phyloP scores from a whole-genome alignment of 371 early-diverging fungal genomes.

The Circinella minor region DNA sequence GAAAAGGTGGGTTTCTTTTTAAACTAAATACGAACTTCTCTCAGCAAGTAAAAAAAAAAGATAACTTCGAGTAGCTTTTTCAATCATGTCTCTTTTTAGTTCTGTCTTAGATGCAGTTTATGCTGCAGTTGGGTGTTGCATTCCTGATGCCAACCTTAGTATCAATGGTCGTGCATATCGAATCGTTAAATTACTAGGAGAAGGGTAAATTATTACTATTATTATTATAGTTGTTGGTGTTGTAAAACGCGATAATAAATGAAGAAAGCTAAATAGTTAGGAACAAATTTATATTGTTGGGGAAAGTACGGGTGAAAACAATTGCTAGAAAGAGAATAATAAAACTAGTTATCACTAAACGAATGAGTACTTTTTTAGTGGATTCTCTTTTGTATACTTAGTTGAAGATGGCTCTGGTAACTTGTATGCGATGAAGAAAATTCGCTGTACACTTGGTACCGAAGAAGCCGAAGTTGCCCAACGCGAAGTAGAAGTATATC shows the following conservation, averaged over 20 bases:
- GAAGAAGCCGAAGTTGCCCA: slow-evolving; percentile 63
- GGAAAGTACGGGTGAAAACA: no score
- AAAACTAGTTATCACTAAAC: neutral
- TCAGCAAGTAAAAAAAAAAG: no score
- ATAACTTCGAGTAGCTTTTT: neutral
- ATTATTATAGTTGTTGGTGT: no score
- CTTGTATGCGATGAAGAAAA: slow-evolving; percentile 71
- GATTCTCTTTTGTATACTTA: slow-evolving; percentile 78
- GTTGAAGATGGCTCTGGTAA: slow-evolving; percentile 63
- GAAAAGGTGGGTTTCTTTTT: neutral
- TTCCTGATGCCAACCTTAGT: slow-evolving; percentile 61
- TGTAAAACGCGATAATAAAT: no score
- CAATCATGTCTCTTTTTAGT: slow-evolving; percentile 33
- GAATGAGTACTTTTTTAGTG: slow-evolving; percentile 44
- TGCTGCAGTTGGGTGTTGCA: slow-evolving; percentile 50
- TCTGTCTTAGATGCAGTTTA: slow-evolving; percentile 47
- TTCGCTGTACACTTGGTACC: slow-evolving; percentile 67
- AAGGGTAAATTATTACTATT: slow-evolving; percentile 58
- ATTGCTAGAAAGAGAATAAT: neutral
- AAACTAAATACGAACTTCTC: no score
- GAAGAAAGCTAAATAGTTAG: no score
- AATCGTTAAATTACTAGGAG: slow-evolving; percentile 70
- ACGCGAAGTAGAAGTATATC: slow-evolving; percentile 70
- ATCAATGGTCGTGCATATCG: slow-evolving; percentile 63
- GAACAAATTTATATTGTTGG: no score